A percentile compares a stretch with the other conserved stretches of the same genome.
phyloP scores from a whole-genome alignment of 1,284 basidiomycete genomes.

The Takashimella koratensis region DNA sequence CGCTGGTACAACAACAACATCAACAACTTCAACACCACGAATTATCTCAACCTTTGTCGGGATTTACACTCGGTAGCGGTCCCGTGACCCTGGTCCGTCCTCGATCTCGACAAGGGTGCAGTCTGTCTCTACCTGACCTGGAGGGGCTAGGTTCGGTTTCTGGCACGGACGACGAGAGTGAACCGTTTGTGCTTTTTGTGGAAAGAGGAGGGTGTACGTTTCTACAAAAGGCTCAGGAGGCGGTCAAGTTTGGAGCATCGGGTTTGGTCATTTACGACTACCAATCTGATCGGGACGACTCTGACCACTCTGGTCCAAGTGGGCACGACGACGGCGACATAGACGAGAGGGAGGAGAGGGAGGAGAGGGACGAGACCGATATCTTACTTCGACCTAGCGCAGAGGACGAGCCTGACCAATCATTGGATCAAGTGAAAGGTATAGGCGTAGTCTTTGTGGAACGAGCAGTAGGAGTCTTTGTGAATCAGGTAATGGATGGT shows the following conservation, averaged over 20 bases:
- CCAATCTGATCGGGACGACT: too few species aligned
- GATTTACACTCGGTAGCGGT: conserved; percentile 7
- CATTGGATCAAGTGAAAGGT: conserved; percentile 10
- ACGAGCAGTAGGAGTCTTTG: conserved; percentile 18
- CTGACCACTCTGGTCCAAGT: neutral
- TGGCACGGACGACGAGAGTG: neutral
- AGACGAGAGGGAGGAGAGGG: conserved; percentile 4
- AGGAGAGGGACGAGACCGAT: neutral
- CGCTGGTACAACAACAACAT: neutral
- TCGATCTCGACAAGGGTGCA: neutral
- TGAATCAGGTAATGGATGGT: conserved; percentile 3
- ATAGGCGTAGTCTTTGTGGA: conserved; percentile 32
- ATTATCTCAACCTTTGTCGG: neutral
- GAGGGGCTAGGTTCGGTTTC: neutral
- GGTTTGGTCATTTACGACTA: conserved; percentile 68
- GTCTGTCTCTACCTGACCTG: neutral
- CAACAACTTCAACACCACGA: neutral
- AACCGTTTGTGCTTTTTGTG: conserved; percentile 27
- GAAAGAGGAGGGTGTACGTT: conserved; percentile 73
- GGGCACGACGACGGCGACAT: neutral
- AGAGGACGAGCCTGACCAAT: conserved; percentile 14
- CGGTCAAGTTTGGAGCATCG: conserved; percentile 62
- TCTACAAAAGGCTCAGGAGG: conserved; percentile 67
- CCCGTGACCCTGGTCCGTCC: conserved; percentile 13
- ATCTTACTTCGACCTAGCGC: conserved; percentile 38